Evolutionary conservation across 805 yeast species (phyloP).

Genomic region (Suhomyces faveliae): DNA sequence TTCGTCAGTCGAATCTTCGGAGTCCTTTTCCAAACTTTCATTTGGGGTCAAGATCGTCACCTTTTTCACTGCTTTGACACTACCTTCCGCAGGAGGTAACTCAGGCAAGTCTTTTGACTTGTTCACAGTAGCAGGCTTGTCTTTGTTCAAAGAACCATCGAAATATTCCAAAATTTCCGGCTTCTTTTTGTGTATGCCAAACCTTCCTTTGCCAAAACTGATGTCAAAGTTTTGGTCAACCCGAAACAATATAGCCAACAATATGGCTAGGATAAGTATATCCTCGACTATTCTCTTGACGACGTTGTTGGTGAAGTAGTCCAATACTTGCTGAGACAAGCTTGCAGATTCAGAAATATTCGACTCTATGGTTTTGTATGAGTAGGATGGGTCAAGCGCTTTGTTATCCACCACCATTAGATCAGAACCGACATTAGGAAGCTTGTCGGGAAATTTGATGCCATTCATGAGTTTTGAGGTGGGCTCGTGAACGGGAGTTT

Average conservation of each 20-base stretch:
- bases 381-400: background rate
- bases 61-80: constrained; percentile 11
- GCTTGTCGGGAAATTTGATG: constrained; percentile 27
- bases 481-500: background rate
- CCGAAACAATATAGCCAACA: background rate
- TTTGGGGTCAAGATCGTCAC: constrained; percentile 23
- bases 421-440: constrained; percentile 8
- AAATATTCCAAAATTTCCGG: background rate
- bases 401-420: constrained; percentile 6
- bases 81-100: background rate
- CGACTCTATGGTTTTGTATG: background rate
- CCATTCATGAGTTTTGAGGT: constrained; percentile 32
- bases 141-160: background rate
- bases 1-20: constrained; percentile 2
- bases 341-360: background rate
- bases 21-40: constrained; percentile 11
- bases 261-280: constrained; percentile 40
- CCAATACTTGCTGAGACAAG: background rate
- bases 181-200: background rate
- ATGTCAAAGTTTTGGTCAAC: background rate
- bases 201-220: background rate
- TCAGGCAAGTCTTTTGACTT: constrained; percentile 3
- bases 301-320: constrained; percentile 4
- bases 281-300: constrained; percentile 46
- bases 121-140: background rate